Evolutionary conservation across 345 rosid genomes (phyloP).

Genomic region (Eucalyptus decipiens): DNA sequence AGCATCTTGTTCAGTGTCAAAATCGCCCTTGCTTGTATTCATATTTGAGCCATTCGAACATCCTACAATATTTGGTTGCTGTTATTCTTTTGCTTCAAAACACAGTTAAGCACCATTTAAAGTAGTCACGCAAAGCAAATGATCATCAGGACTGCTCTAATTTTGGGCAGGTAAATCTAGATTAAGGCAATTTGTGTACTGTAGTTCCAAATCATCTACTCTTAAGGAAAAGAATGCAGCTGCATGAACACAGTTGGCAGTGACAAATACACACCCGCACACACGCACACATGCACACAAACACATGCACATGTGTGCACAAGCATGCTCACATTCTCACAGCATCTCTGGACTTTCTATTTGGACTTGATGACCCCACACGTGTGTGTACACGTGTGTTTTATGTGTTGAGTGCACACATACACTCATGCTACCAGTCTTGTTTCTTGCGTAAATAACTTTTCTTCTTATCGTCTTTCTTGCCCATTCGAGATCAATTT

Average conservation of each 20-base stretch:
- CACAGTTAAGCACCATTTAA: not conserved
- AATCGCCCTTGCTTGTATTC: not conserved
- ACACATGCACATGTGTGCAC: not conserved
- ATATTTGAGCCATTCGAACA: not conserved
- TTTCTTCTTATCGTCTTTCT: not conserved
- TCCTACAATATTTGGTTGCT: not conserved
- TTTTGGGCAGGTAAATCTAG: not conserved
- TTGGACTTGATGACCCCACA: not conserved
- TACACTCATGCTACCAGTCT: not conserved
- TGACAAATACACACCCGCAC: not conserved
- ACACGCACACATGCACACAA: not conserved
- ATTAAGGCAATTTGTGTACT: not conserved
- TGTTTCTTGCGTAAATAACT: not conserved
- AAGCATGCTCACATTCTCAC: not conserved
- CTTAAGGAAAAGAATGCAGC: not conserved
- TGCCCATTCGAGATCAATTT: not conserved
- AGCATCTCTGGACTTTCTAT: not conserved
- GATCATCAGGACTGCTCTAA: not conserved
- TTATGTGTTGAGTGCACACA: not conserved
- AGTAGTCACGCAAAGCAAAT: not conserved
- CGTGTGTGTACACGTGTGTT: not conserved
- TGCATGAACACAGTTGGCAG: not conserved
- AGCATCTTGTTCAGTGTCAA: not conserved
- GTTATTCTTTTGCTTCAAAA: not conserved
- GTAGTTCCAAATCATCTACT: not conserved